Percentiles rank a stretch among this genome's conserved stretches.
Evolutionary conservation across 768 basidiomycete species (phyloP).

Genomic region (Kondoa subrosea): DNA sequence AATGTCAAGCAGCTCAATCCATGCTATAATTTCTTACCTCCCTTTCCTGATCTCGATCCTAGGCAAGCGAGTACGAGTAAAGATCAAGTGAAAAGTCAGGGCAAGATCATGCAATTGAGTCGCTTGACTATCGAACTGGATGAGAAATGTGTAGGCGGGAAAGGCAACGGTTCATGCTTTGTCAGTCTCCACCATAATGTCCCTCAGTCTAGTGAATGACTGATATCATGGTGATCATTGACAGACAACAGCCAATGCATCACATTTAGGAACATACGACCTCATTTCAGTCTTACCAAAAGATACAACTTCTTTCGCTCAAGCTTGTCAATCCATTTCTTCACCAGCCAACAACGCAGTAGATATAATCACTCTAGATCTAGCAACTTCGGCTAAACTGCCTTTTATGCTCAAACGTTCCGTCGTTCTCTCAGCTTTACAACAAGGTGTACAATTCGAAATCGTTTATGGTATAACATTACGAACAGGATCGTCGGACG

Average conservation of each 20-base stretch:
- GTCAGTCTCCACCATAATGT: constrained; percentile 28
- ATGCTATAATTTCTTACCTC: constrained; percentile 34
- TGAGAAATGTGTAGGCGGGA: constrained; percentile 47
- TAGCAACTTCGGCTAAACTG: constrained; percentile 52
- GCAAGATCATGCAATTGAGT: constrained; percentile 48
- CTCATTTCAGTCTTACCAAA: constrained; percentile 59
- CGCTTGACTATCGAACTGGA: constrained; percentile 65
- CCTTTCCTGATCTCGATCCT: constrained; percentile 36
- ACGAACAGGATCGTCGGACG: neutral
- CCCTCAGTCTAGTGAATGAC: neutral
- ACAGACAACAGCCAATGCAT: constrained; percentile 55
- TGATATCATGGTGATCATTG: neutral
- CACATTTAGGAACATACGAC: constrained; percentile 52
- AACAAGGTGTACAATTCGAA: constrained; percentile 70
- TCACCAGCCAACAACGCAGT: constrained; percentile 57
- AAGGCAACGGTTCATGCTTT: constrained; percentile 60
- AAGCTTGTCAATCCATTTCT: constrained; percentile 63
- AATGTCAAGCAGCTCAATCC: constrained; percentile 35
- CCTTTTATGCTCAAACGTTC: constrained; percentile 72
- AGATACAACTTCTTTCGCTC: constrained; percentile 52
- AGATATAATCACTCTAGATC: constrained; percentile 61
- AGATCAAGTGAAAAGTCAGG: constrained; percentile 33
- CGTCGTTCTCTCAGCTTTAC: constrained; percentile 58
- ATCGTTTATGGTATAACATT: constrained; percentile 60
- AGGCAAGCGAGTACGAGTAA: constrained; percentile 34